A percentile compares a stretch with the other conserved stretches of the same genome.
These are phyloP conservation scores for Melastoma malabathricum DNA, from an alignment of 345 rosid species.

Conservation along the genomic window DNA sequence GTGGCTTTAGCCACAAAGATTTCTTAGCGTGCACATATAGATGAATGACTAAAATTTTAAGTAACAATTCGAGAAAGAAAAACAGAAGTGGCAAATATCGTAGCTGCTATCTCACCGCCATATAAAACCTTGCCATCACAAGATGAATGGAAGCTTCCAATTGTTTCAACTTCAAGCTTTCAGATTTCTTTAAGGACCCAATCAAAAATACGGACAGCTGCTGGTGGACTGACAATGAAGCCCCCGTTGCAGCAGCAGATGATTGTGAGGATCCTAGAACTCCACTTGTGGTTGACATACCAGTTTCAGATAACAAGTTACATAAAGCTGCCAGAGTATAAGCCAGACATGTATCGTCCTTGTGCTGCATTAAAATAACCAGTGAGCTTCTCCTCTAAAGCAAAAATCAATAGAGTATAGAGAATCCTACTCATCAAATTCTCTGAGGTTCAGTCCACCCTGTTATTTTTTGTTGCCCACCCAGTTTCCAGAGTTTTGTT, in stretches of 20 bases:
- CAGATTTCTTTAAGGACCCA: conserved; percentile 79
- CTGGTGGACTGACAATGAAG: conserved; percentile 73
- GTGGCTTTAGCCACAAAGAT: too few species aligned
- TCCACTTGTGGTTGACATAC: conserved; percentile 53
- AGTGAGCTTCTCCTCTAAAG: not conserved
- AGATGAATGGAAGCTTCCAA: conserved; percentile 89
- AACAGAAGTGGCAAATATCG: too few species aligned
- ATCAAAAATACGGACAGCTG: conserved; percentile 73
- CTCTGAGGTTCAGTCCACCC: too few species aligned
- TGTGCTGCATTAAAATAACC: conserved; percentile 41
- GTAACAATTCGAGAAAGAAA: too few species aligned
- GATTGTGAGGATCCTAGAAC: conserved; percentile 74
- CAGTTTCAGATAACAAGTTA: conserved; percentile 77
- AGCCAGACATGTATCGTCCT: conserved; percentile 90
- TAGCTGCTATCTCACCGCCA: conserved; percentile 39
- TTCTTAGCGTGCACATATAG: too few species aligned
- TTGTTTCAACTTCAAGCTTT: conserved; percentile 63
- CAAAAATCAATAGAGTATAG: not conserved
- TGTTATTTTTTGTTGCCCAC: too few species aligned
- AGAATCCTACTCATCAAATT: too few species aligned
- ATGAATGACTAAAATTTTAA: too few species aligned
- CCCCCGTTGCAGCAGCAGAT: conserved; percentile 40
- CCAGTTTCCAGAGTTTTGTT: too few species aligned
- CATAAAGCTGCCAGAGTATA: conserved; percentile 85
- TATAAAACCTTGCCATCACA: conserved; percentile 85